Evolutionary conservation across 345 rosid genomes (phyloP).

Genomic region (Litchi chinensis): DNA sequence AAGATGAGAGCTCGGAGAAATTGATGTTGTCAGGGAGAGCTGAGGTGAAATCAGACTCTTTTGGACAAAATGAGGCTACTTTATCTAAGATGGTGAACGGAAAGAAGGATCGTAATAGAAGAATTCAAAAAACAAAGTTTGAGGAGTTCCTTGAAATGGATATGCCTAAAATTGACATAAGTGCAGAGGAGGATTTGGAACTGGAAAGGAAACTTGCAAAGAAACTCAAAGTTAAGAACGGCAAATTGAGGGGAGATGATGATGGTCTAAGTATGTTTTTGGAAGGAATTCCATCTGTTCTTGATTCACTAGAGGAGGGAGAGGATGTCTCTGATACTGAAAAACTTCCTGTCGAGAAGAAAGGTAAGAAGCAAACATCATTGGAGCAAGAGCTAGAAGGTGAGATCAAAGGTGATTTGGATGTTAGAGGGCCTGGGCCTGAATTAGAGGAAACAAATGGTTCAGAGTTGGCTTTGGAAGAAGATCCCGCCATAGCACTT

Average conservation of each 20-base stretch:
- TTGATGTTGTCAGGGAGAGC: constrained; percentile 1
- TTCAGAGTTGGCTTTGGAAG: constrained; percentile 29
- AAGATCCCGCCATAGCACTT: constrained; percentile 21
- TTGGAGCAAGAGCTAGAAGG: constrained; percentile 29
- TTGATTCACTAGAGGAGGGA: constrained; percentile 41
- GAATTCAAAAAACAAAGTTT: constrained; percentile 57
- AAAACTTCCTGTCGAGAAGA: constrained; percentile 29
- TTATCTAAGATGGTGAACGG: constrained; percentile 32
- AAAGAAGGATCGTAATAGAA: constrained; percentile 37
- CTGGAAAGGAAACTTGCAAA: constrained; percentile 83
- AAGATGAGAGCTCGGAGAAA: constrained; percentile 25
- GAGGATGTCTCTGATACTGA: constrained; percentile 24
- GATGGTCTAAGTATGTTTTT: constrained; percentile 62
- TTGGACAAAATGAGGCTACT: constrained; percentile 3
- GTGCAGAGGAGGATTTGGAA: constrained; percentile 56
- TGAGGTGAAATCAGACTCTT: constrained; percentile 13
- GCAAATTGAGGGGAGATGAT: constrained; percentile 64
- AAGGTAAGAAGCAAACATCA: constrained; percentile 42
- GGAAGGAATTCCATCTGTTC: constrained; percentile 48
- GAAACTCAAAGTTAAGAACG: constrained; percentile 79
- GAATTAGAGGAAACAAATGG: constrained; percentile 31
- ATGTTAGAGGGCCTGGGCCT: constrained; percentile 20
- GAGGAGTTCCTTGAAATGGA: constrained; percentile 75
- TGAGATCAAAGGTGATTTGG: constrained; percentile 26
- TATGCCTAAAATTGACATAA: constrained; percentile 23